Base-by-base conservation (phyloP, 2,329 filamentous ascomycete genomes). In the Aspergillus novofumigatus region DNA sequence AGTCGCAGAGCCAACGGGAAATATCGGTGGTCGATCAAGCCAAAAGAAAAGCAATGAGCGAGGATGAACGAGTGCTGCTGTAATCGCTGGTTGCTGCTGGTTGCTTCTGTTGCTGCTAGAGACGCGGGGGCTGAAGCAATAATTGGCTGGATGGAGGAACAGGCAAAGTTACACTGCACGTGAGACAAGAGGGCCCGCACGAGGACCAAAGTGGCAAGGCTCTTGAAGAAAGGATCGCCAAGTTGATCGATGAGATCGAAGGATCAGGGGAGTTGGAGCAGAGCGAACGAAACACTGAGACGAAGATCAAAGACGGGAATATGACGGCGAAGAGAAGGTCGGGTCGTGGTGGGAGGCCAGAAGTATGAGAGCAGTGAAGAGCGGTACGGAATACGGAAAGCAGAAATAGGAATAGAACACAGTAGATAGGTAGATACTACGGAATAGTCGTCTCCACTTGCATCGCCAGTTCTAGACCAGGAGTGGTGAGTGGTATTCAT, bases 1-100 rank as follows among this genome's bases (percentile, higher is more conserved):
- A 49, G 49, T 49, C 20, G 41, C 21, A 55, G 49, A 47, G n/a
- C 14, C 49, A 41, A 48, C 45, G 54, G 53, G 38, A 53, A 51
- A 21, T 51, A 29, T 53, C 47, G 50, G 53, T 35, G 53, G 48
- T 47, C 20, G 44, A 21, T 47, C n/a, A 23, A 23, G 23, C 20
- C 21, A 59, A 52, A 59, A 52, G 57, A 58, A 61, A 62, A 59
- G 60, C 53, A 56, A 60, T 48, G 53, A 55, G 49, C 32, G 32
- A 35, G 4, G 49, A 55, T 52, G 29, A 53, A 47, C 44, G 23
- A 47, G 10, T 23, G 21, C n/a, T 45, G 20, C 10, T 47, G 20
- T 29, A 29, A 29, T 29, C 10, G 28, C 28, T 11, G 28, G 28
- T 29, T 29, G 28, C 28, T 29, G 28, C 28, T 29, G 51, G 50